Percentiles rank a stretch among this genome's conserved stretches.
Conservation (phyloP, 2,329 filamentous ascomycete species). For the Verticillium isaacii region DNA sequence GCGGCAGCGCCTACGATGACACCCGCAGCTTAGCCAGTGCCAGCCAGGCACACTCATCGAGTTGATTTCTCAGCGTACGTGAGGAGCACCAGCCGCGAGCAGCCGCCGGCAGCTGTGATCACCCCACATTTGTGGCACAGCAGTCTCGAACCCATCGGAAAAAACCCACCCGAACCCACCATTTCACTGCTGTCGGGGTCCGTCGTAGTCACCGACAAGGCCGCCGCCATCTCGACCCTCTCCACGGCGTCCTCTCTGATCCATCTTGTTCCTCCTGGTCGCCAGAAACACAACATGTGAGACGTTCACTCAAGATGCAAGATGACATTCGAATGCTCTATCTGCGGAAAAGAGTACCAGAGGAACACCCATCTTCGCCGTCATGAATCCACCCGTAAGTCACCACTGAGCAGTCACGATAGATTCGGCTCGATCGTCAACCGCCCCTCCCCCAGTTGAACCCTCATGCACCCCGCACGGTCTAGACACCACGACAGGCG, state of each 20-base stretch:
- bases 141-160: background rate
- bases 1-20: too few relatives aligned
- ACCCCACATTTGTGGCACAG: background rate
- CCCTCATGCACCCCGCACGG: background rate
- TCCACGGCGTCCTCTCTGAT: background rate
- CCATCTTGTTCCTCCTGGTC: background rate
- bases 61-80: too few relatives aligned
- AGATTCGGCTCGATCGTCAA: background rate
- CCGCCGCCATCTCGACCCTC: background rate
- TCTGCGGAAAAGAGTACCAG: conserved; percentile 19
- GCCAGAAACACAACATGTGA: background rate
- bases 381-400: conserved; percentile 20
- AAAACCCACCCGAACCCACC: background rate
- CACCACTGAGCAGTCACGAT: background rate
- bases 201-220: background rate
- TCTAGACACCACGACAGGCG: background rate
- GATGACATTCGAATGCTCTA: conserved; percentile 10
- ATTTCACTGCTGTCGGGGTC: background rate
- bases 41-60: too few relatives aligned
- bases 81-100: too few relatives aligned
- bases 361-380: conserved; percentile 20
- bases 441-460: background rate
- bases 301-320: background rate
- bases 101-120: too few relatives aligned
- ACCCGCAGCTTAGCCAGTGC: too few relatives aligned